Base-by-base conservation (phyloP, 495 filamentous ascomycete species). In the Xylaria venustula region DNA sequence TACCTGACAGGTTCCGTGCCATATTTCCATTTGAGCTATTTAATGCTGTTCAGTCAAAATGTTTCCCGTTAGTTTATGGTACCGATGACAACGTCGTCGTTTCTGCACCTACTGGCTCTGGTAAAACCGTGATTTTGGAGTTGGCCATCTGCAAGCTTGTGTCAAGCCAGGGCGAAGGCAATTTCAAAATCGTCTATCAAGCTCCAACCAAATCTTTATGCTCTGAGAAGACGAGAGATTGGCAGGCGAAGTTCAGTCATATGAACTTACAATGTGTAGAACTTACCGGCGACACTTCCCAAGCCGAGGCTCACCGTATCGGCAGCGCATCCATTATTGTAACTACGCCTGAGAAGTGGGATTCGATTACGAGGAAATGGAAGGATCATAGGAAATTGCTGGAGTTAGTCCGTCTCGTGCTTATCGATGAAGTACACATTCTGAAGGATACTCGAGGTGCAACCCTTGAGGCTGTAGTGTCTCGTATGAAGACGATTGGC, bases 341-440 rank as follows among this genome's bases (percentile, higher is more conserved):
- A 50, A 98, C 94, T 0, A 98, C 94, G 0, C 94, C 94, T 0
- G 94, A 98, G 73, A 98, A 98, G 71, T 98, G 94, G 94, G 94
- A 98, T 73, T 96, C 91, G 60, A 89, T 98, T 73, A 98, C 94
- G 1, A 83, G 94, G 30, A 94, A 92, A 72, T 98, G 94, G 94
- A 87, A 90, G 65, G 94, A 98, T 65, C 91, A 98, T 67, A 80
- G 81, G 49, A 90, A 82, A 64, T 77, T 98, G 22, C 86, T 98
- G 75, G 84, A 91, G 62, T 76, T 97, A 62, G 87, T 98, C 25
- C 91, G 91, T 66, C 75, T 98, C 0, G 96, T 97, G 56, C 82
- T 98, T 19, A 95, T 98, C 62, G 94, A 98, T 67, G 94, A 98
- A 67, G 93, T 98, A 0, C 94, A 98, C 68, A 93, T 97, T 37